Percentiles rank a stretch among this genome's conserved stretches.
These are phyloP conservation scores for barrel medic (Medicago truncatula) DNA, from an alignment of 306 rosid genomes.

Conservation along the genomic window MtrunA17r5.0-ANR NC_053045.1:60164001-60164500, in stretches of 20 bases:
- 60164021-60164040: slow-evolving; percentile 24
- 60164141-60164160: slow-evolving; percentile 25
- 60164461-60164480: slow-evolving; percentile 17
- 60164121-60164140: slow-evolving; percentile 1
- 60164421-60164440: slow-evolving; percentile 95
- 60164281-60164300: slow-evolving; percentile 27
- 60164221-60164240: slow-evolving; percentile 6
- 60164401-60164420: slow-evolving; percentile 99
- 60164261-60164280: slow-evolving; percentile 8
- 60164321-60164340: slow-evolving; percentile 29
- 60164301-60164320: slow-evolving; percentile 20
- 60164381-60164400: slow-evolving; percentile 80
- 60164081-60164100: not conserved
- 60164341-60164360: slow-evolving; percentile 14
- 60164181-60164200: slow-evolving; percentile 18
- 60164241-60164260: not conserved
- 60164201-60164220: slow-evolving; percentile 29
- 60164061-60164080: slow-evolving; percentile 6
- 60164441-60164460: slow-evolving; percentile 82
- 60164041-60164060: slow-evolving; percentile 11
- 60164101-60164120: not conserved
- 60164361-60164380: slow-evolving; percentile 47
- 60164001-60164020: slow-evolving; percentile 23
- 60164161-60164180: slow-evolving; percentile 8
- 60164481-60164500: slow-evolving; percentile 19